Percentiles rank a stretch among this genome's conserved stretches.
phyloP scores from a whole-genome alignment of 2,329 filamentous ascomycete species.

The Pseudocercospora fijiensis region DNA sequence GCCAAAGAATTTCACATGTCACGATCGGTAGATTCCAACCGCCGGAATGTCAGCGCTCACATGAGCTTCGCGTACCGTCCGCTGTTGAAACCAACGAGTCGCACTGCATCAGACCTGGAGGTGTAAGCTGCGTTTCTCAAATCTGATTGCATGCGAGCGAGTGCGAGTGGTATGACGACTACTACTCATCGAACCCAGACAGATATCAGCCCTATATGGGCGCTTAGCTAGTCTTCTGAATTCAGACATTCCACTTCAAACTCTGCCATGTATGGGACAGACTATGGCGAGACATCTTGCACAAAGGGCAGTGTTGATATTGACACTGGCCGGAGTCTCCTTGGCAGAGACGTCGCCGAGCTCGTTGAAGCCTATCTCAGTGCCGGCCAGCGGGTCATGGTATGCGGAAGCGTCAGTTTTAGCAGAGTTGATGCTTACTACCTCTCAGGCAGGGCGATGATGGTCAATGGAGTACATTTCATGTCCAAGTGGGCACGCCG shows the following conservation, averaged over 20 bases:
- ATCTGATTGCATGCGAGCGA: not conserved
- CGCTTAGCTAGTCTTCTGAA: not conserved
- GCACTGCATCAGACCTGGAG: not conserved
- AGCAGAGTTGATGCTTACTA: not conserved
- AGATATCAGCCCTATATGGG: not conserved
- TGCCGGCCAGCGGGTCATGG: slow-evolving; percentile 12
- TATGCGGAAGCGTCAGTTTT: not conserved
- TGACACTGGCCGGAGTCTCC: not conserved
- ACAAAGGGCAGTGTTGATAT: not conserved
- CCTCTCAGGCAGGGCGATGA: slow-evolving; percentile 11
- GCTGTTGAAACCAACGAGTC: not conserved
- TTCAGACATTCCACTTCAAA: not conserved
- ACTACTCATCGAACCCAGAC: not conserved
- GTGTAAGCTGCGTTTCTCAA: not conserved
- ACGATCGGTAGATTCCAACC: not conserved
- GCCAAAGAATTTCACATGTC: not conserved
- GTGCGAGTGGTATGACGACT: not conserved
- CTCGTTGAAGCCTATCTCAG: not conserved
- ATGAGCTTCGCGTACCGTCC: not conserved
- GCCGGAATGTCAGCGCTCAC: not conserved
- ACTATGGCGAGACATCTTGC: not conserved
- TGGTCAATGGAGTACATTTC: slow-evolving; percentile 15
- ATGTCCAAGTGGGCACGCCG: slow-evolving; percentile 10
- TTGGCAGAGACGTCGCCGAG: slow-evolving; percentile 3
- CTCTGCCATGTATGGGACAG: not conserved